Evolutionary conservation across 2,329 filamentous ascomycete species (phyloP).

Genomic region (Fusarium ambrosium): DNA sequence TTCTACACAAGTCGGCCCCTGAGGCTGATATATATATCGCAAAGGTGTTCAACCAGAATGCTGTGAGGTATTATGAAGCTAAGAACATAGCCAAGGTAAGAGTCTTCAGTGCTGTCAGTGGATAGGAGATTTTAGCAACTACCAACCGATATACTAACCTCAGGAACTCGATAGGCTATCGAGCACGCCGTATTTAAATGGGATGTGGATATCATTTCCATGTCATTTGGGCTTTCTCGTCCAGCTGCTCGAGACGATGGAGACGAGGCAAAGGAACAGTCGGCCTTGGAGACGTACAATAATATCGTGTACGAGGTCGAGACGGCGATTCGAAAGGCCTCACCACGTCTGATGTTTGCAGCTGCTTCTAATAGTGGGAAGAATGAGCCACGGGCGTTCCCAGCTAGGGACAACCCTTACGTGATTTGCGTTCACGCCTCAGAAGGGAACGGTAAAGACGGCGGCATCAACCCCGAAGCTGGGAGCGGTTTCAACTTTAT

Average conservation of each 20-base stretch:
- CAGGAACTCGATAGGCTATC: not conserved
- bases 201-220: not conserved
- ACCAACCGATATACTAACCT: not conserved
- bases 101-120: not conserved
- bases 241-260: not conserved
- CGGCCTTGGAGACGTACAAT: not conserved
- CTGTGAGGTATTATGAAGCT: not conserved
- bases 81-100: not conserved
- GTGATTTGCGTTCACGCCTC: not conserved
- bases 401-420: not conserved
- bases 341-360: not conserved
- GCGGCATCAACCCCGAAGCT: not conserved
- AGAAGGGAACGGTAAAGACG: not conserved
- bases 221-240: not conserved
- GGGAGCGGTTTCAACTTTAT: not conserved
- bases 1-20: not conserved
- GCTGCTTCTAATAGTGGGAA: not conserved
- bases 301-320: not conserved
- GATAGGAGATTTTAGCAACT: not conserved
- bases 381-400: not conserved
- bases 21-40: not conserved
- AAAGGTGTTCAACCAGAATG: not conserved
- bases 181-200: fast-evolving
- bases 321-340: not conserved
- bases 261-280: not conserved